phyloP scores from a whole-genome alignment of 1,139 yeast species.

The Candida anutae region DNA sequence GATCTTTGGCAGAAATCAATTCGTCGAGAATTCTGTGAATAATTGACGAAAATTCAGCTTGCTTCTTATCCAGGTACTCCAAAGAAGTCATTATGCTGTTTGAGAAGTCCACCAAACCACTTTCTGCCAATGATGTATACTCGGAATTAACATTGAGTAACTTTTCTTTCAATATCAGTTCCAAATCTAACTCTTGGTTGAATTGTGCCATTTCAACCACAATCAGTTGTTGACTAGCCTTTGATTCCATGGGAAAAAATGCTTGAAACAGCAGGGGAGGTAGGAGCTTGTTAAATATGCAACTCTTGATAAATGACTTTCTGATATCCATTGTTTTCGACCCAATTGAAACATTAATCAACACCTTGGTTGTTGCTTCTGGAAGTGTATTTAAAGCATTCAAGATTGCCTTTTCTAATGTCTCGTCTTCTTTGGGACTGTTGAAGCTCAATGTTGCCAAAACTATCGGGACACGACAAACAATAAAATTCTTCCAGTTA shows the following conservation, averaged over 20 bases:
- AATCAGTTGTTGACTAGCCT: slow-evolving; percentile 23
- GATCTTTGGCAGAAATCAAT: slow-evolving; percentile 31
- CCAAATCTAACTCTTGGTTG: slow-evolving; percentile 5
- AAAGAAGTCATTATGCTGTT: slow-evolving; percentile 18
- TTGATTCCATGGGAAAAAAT: slow-evolving; percentile 27
- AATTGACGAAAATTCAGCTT: slow-evolving; percentile 25
- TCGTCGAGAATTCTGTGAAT: slow-evolving; percentile 28
- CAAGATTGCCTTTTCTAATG: slow-evolving; percentile 9
- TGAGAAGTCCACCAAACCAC: slow-evolving; percentile 31
- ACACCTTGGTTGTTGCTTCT: slow-evolving; percentile 4
- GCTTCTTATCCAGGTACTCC: slow-evolving; percentile 32
- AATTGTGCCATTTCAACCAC: slow-evolving; percentile 6
- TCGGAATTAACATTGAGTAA: slow-evolving; percentile 45
- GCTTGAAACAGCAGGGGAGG: slow-evolving; percentile 35
- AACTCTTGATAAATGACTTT: slow-evolving; percentile 48
- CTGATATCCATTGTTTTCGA: slow-evolving; percentile 40
- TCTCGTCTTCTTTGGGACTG: slow-evolving; percentile 4
- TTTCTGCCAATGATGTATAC: slow-evolving; percentile 46
- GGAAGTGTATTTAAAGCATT: slow-evolving; percentile 11
- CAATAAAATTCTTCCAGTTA: slow-evolving; percentile 30
- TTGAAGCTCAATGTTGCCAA: slow-evolving; percentile 10
- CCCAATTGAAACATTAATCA: slow-evolving; percentile 7
- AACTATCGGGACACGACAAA: slow-evolving; percentile 21
- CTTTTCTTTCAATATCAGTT: slow-evolving; percentile 18
- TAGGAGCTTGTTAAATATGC: slow-evolving; percentile 30